Evolutionary conservation across 768 basidiomycete genomes (phyloP).

Genomic region (Trametopsis cervina): DNA sequence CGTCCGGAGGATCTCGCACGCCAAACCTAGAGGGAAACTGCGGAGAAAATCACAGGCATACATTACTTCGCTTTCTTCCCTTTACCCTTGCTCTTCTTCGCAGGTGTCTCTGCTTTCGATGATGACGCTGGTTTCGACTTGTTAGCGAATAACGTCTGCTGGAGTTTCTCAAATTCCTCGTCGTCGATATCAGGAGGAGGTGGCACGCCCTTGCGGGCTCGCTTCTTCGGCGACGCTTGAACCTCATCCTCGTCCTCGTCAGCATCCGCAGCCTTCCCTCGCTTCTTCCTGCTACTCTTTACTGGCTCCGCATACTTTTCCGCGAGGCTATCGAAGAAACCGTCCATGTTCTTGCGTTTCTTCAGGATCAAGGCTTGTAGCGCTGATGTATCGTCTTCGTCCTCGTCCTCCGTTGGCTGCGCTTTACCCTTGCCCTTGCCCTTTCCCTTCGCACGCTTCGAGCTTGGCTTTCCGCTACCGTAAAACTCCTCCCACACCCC

Average conservation of each 20-base stretch:
- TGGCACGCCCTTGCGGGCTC: conserved; percentile 28
- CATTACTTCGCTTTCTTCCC: conserved; percentile 9
- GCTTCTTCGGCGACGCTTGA: conserved; percentile 42
- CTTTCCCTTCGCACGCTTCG: conserved; percentile 50
- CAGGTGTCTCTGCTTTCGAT: conserved; percentile 4
- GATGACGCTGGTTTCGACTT: conserved; percentile 14
- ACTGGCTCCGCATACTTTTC: conserved; percentile 58
- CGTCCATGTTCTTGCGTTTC: conserved; percentile 60
- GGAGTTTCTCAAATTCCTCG: conserved; percentile 55
- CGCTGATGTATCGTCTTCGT: conserved; percentile 57
- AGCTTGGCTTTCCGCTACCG: conserved; percentile 62
- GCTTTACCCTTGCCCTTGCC: conserved; percentile 33
- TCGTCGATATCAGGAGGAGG: conserved; percentile 57
- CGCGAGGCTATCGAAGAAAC: conserved; percentile 70
- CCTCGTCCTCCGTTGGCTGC: conserved; percentile 29
- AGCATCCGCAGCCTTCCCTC: conserved; percentile 42
- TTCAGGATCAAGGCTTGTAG: conserved; percentile 80
- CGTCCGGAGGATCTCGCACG: too few species aligned
- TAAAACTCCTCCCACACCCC: conserved; percentile 96
- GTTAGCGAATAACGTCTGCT: conserved; percentile 47
- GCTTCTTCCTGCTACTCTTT: conserved; percentile 40
- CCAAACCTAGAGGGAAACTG: too few species aligned
- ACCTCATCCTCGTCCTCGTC: conserved; percentile 39
- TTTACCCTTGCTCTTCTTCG: conserved; percentile 6
- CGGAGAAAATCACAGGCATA: neutral